Percentiles rank a stretch among this genome's conserved stretches.
phyloP scores from a whole-genome alignment of 805 yeast species.

The Vanderwaltozyma verrucispora region DNA sequence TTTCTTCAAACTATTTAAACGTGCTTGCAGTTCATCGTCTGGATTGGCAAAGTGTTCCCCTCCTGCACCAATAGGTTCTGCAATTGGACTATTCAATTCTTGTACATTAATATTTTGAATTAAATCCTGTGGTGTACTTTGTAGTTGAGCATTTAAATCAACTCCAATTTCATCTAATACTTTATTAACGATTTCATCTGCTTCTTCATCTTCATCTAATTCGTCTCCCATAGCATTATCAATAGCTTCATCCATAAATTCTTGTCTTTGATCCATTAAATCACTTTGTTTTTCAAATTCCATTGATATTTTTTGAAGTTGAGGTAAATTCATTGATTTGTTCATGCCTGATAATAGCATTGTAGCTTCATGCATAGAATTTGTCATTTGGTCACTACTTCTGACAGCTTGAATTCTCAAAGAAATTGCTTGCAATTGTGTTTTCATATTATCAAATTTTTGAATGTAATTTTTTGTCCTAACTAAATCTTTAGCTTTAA shows the following conservation, averaged over 20 bases:
- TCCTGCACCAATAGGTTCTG: constrained; percentile 33
- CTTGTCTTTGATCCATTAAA: constrained; percentile 97
- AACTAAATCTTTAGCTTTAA: constrained; percentile 91
- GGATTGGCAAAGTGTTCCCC: constrained; percentile 25
- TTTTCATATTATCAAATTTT: constrained; percentile 87
- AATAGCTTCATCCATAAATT: constrained; percentile 96
- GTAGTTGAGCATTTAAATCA: constrained; percentile 48
- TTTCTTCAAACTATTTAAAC: constrained; percentile 72
- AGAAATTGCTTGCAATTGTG: constrained; percentile 91
- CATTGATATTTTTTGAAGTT: constrained; percentile 79
- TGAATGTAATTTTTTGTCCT: constrained; percentile 73
- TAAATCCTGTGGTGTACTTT: constrained; percentile 32
- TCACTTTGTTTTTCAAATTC: constrained; percentile 93
- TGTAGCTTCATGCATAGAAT: constrained; percentile 91
- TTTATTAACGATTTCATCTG: constrained; percentile 81
- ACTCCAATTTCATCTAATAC: constrained; percentile 96
- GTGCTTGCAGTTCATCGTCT: constrained; percentile 83
- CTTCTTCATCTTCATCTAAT: constrained; percentile 78
- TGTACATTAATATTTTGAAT: constrained; percentile 12
- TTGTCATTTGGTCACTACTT: constrained; percentile 90
- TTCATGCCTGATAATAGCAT: constrained; percentile 79
- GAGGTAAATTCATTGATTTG: constrained; percentile 81
- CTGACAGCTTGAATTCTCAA: constrained; percentile 85
- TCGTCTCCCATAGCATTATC: constrained; percentile 95
- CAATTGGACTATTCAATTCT: constrained; percentile 8